Conservation (phyloP, 202 grass and related monocot genomes). For the Hordeum pubiflorum region DNA sequence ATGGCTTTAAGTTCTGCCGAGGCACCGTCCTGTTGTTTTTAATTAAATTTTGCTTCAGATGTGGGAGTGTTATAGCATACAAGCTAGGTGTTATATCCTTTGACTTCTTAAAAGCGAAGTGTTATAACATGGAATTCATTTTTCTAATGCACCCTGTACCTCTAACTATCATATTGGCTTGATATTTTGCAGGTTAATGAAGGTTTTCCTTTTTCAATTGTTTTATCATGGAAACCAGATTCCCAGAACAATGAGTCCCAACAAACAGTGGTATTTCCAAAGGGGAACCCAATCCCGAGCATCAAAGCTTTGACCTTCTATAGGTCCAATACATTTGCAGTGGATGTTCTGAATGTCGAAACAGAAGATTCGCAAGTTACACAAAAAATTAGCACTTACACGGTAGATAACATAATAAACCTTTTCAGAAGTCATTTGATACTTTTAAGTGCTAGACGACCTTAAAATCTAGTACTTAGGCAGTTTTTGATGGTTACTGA, state of each 20-base stretch:
- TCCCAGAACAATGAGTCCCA: slow-evolving; percentile 35
- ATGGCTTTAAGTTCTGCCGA: not conserved
- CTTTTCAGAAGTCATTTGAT: not conserved
- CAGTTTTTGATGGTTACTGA: not conserved
- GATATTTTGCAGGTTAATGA: slow-evolving; percentile 58
- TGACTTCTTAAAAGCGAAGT: not conserved
- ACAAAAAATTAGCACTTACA: slow-evolving; percentile 66
- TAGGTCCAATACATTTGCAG: slow-evolving; percentile 44
- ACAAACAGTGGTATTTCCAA: slow-evolving; percentile 62
- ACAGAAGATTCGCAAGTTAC: slow-evolving; percentile 12
- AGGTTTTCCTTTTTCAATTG: slow-evolving; percentile 66
- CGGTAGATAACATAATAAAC: slow-evolving; percentile 17
- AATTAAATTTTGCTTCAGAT: not conserved
- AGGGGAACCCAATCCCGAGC: slow-evolving; percentile 55
- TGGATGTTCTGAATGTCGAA: slow-evolving; percentile 56
- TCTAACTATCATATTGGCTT: not conserved
- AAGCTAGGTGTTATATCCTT: not conserved
- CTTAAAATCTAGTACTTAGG: not conserved
- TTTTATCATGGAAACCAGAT: slow-evolving; percentile 65
- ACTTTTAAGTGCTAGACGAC: not conserved
- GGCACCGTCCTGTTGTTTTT: not conserved
- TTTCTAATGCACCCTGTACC: not conserved
- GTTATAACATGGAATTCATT: not conserved
- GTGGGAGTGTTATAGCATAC: not conserved
- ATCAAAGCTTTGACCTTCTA: slow-evolving; percentile 59